Evolutionary conservation across 192 early-diverging fungal species (phyloP), one percentile per base, ranked within the genome.

Genomic region (Phycomyces blakesleeanus): DNA sequence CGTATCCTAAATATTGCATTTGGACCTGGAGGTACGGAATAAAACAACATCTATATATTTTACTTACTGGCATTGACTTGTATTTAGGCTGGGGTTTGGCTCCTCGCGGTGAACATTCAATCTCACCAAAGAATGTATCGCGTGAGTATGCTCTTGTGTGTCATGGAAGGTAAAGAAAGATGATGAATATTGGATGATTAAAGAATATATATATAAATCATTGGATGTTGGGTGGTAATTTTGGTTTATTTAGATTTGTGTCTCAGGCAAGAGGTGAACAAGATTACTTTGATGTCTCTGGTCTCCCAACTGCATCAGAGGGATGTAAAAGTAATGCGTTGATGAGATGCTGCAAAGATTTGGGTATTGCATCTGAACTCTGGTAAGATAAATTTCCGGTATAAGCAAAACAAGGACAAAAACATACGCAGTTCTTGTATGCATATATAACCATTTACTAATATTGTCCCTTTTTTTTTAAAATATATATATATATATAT

Each of bases 281-380:
- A 64, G 94, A 94, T 60, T 95, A 83, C 69, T 96, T 95, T 75
- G 83, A 88, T 62, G 77, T 85, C 38, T 76, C 81, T 42, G 83
- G 79, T 7, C 64, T 96, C 44, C 83, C 93, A 0, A 95, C 93
- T 0, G 92, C 92, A 0, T 83, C 89, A 0, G 94, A 96, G 77
- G 92, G 88, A 2, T 85, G 83, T 72, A 97, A 95, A 76, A 90
- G 87, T 27, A 97, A 96, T 64, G 95, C 96, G 3, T 75, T 98
- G 53, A 91, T 96, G 83, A 85, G 95, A 29, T 97, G 95, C 76
- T 98, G 95, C 78, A 98, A 98, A 68, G 96, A 98, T 80, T 78
- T 98, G 54, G 93, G 91, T 24, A 76, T 94, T 22, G 91, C 92
- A 0, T 91, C 83, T 34, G 95, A 98, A 73, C 77, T 98, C 53